Percentiles rank a stretch among this genome's conserved stretches.
These are phyloP conservation scores for Athelia sp. DNA, from an alignment of 1,284 basidiomycete species.

Conservation along the genomic window DNA sequence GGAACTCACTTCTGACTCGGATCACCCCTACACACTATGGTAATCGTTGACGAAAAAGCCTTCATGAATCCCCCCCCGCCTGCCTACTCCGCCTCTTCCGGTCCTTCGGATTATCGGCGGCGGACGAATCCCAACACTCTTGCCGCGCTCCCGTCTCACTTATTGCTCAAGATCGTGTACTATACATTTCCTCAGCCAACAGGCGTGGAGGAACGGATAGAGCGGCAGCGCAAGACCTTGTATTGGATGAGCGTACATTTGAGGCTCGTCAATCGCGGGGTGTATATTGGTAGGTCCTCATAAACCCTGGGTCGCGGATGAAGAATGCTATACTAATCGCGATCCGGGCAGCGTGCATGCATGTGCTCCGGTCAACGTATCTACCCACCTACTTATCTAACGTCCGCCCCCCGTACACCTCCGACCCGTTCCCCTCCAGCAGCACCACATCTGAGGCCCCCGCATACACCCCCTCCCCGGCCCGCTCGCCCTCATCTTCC, in stretches of 20 bases:
- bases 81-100: slow-evolving; percentile 29
- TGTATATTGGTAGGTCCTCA: slow-evolving; percentile 67
- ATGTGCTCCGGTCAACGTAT: slow-evolving; percentile 70
- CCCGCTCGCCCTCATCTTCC: slow-evolving; percentile 15
- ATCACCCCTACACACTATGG: slow-evolving; percentile 22
- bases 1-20: too few relatives aligned
- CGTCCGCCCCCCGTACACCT: slow-evolving; percentile 61
- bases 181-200: slow-evolving; percentile 45
- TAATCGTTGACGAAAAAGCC: slow-evolving; percentile 46
- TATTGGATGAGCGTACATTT: slow-evolving; percentile 65
- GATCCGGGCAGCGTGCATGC: slow-evolving; percentile 67
- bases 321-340: not conserved
- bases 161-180: slow-evolving; percentile 61
- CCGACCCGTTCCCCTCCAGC: slow-evolving; percentile 66
- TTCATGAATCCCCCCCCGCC: slow-evolving; percentile 38
- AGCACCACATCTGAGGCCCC: slow-evolving; percentile 19
- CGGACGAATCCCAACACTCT: slow-evolving; percentile 26
- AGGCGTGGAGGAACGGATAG: slow-evolving; percentile 31
- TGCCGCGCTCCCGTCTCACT: slow-evolving; percentile 44
- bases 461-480: slow-evolving; percentile 20
- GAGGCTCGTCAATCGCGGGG: slow-evolving; percentile 55
- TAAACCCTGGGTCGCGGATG: too few relatives aligned
- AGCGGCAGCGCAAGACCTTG: slow-evolving; percentile 56
- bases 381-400: slow-evolving; percentile 58
- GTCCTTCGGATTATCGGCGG: slow-evolving; percentile 21